Conservation (phyloP, 805 yeast genomes). For the Wickerhamomyces mucosus region DNA sequence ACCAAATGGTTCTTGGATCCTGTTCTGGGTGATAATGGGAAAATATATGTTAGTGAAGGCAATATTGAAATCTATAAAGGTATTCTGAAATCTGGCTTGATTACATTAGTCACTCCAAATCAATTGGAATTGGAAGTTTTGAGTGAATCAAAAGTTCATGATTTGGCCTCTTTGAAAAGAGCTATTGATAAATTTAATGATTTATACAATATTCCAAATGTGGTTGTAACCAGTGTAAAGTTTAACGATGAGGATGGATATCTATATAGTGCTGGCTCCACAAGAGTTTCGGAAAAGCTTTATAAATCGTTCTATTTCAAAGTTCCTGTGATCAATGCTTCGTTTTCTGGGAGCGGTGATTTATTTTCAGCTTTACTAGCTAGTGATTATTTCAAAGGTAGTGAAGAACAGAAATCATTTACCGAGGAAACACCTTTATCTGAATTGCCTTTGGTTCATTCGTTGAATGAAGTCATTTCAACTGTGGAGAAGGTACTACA, state of each 20-base stretch:
- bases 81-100: conserved; percentile 32
- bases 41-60: conserved; percentile 57
- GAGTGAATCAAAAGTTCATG: conserved; percentile 34
- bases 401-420: conserved; percentile 5
- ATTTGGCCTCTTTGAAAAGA: conserved; percentile 25
- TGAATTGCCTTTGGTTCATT: conserved; percentile 17
- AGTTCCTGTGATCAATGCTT: conserved; percentile 43
- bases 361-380: conserved; percentile 54
- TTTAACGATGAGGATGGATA: conserved; percentile 17
- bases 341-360: conserved; percentile 71
- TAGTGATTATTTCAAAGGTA: conserved; percentile 32
- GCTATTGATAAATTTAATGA: conserved; percentile 35
- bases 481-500: conserved; percentile 33
- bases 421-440: conserved; percentile 3
- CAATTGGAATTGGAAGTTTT: conserved; percentile 65
- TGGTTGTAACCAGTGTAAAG: conserved; percentile 52
- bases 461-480: conserved; percentile 31
- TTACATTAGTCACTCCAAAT: conserved; percentile 58
- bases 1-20: conserved; percentile 75
- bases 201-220: conserved; percentile 34
- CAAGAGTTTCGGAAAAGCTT: conserved; percentile 1
- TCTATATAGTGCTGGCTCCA: conserved; percentile 32
- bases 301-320: conserved; percentile 22
- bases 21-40: conserved; percentile 86
- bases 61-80: conserved; percentile 43